Conservation (phyloP, 805 yeast genomes). For the Metschnikowia noctiluminum region DNA sequence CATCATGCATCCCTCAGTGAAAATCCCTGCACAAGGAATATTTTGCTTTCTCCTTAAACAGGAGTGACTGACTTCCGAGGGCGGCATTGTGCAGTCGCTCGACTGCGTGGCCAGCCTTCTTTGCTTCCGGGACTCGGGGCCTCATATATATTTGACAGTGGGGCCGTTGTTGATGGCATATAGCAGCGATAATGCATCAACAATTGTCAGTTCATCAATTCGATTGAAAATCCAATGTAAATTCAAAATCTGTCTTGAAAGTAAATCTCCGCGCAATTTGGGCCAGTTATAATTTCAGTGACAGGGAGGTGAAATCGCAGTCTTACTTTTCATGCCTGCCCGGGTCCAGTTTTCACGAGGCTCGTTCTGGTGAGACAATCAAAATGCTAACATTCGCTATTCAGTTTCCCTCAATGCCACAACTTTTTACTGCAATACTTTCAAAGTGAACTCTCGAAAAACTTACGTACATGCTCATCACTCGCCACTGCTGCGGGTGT, state of each 20-base stretch:
- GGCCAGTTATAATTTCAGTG: too few relatives aligned
- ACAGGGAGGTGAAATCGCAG: too few relatives aligned
- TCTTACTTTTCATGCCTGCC: too few relatives aligned
- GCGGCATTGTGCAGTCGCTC: conserved; percentile 10
- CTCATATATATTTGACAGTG: too few relatives aligned
- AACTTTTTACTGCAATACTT: background rate
- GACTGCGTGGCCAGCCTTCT: conserved; percentile 3
- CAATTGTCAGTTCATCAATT: background rate
- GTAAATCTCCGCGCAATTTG: too few relatives aligned
- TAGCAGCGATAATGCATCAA: background rate
- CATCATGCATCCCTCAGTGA: conserved; percentile 10
- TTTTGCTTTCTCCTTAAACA: conserved; percentile 19
- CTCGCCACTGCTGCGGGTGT: conserved; percentile 36
- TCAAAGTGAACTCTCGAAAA: conserved; percentile 4
- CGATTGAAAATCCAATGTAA: too few relatives aligned
- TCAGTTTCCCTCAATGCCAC: background rate
- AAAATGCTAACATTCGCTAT: background rate
- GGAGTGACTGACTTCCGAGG: conserved; percentile 16
- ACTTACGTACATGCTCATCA: conserved; percentile 29
- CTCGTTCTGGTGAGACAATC: background rate
- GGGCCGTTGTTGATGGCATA: background rate
- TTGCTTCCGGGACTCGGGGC: conserved; percentile 6
- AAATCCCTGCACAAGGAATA: conserved; percentile 13
- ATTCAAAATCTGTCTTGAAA: too few relatives aligned
- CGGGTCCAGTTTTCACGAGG: too few relatives aligned